Evolutionary conservation across 169 alveolate species (phyloP), one percentile per base, ranked within the genome.

Genomic region (Plasmodium vivax): DNA sequence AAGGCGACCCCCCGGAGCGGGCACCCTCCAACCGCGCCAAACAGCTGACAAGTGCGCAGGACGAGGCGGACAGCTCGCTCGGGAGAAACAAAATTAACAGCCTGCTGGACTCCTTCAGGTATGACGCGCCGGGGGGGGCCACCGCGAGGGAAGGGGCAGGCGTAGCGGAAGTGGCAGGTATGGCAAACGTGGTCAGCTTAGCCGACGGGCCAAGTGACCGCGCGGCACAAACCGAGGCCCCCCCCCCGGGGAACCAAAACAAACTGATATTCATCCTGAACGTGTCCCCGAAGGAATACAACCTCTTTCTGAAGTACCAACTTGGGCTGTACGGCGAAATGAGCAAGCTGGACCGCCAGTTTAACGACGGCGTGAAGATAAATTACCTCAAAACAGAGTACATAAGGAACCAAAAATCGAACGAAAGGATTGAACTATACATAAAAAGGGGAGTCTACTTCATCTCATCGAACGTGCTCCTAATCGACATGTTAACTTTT

Each of bases 381-480:
- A 92, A 92, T 32, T 92, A 92, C 51, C 58, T 92, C 9, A 92
- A 82, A 30, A 92, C 95, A 34, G 92, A 92, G 41, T 92, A 92
- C 43, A 92, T 92, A 82, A 12, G 82, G 38, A 83, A 41, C 43
- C 95, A 92, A 56, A 92, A 92, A 72, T 51, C 95, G n/a, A 73
- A 62, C 38, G 95, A 92, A 73, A 19, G 95, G 41, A 92, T 92
- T 32, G 95, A 92, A 23, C 74, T 92, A 83, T 92, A 92, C 38
- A 92, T 92, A 43, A 92, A 82, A 23, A 82, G 95, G 34, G 95
- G 95, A 3, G 82, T 92, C 6, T 92, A 92, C 41, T 92, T 92
- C 34, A 92, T 92, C 23, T 92, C 95, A 30, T 92, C 95, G 7
- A 92, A 92, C 72, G 36, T 92, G 12, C 47, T 92, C 51, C 45